Evolutionary conservation across 2,329 filamentous ascomycete species (phyloP), one percentile per base, ranked within the genome.

Genomic region (Sclerotinia sclerotiorum): DNA sequence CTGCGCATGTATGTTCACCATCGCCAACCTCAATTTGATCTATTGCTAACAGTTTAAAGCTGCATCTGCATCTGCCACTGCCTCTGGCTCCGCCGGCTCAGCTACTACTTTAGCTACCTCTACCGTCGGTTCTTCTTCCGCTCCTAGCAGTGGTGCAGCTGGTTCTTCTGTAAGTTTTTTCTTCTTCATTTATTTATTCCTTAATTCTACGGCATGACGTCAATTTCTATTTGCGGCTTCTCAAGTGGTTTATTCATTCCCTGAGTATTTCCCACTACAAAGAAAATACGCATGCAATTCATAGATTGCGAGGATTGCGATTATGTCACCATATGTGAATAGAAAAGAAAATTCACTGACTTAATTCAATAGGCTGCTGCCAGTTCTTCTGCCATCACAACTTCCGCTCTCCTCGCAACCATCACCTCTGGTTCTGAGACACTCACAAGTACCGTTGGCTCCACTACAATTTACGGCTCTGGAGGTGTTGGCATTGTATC

Each of bases 1-100:
- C 70, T 77, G 77, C 67, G 51, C 72, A 57, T 32, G 73, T 76
- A 70, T 63, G 74, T 70, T n/a, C 21, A 10, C 27, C 11, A 11
- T 55, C 19, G 2, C 24, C 2, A 42, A 1, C 27, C 24, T 48
- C 5, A 15, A 32, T n/a, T 46, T 15, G 52, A 48, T 49, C 42
- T 44, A 19, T 6, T 48, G 7, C 52, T 65, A 65, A 65, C 24
- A 15, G 29, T 27, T 11, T n/a, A 44, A n/a, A 55, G 46, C 44
- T 51, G 57, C 49, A 17, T 21, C 35, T 24, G 19, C 35, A 32
- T 35, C 32, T 35, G 32, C 32, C n/a, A n/a, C n/a, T n/a, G n/a
- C 29, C 44, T 56, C 64, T 66, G 65, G 42, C 56, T 67, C 69
- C 62, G 68, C 64, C n/a, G 66, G 44, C 39, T 19, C 55, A 29